Base-by-base conservation (phyloP, 441 rosid species). In the Populus hybrid region DNA sequence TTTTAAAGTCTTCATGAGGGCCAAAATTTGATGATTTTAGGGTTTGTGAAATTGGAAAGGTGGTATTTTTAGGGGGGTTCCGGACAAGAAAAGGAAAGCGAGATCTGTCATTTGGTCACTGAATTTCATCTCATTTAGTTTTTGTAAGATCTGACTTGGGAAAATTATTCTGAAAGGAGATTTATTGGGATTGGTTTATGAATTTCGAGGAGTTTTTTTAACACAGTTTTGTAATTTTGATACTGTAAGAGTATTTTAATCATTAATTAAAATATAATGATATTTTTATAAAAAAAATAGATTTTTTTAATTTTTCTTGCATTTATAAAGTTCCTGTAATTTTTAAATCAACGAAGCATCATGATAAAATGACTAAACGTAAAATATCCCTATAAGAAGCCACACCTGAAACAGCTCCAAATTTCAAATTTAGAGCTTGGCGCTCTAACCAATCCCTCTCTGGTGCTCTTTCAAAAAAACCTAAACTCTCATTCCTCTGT, bases 371-470 rank as follows among this genome's bases (percentile, higher is more conserved):
- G 18, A 14, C 57, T 46, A 16, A 50, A 14, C 5, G 57, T 50
- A 14, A 46, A 46, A 26, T 26, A 26, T 46, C 57, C 57, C 57
- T 46, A 14, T 46, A 30, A 30, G 59, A 50, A 50, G 59, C 59
- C 59, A 50, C 0, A 50, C n/a, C 59, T 50, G n/a, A 16, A 54
- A 18, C 69, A 38, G 73, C 83, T 80, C 84, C 80, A 24, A 83
- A 84, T 86, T 93, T 93, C 89, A 86, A 91, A 92, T 68, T 91
- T 86, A 59, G 72, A 89, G 83, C 67, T 87, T 83, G 81, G 84
- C 90, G 90, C 88, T 81, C 87, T 34, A 38, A 30, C 30, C 54
- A 61, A 72, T 70, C 24, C 54, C 69, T 14, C 32, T 30, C 32
- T 30, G 32, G 32, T 30, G 32, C 59, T 6, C 14, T 69, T 61